Percentiles rank a stretch among this genome's conserved stretches.
These are phyloP conservation scores for Apiospora arundinis DNA, from an alignment of 2,329 filamentous ascomycete species.

Conservation along the genomic window DNA sequence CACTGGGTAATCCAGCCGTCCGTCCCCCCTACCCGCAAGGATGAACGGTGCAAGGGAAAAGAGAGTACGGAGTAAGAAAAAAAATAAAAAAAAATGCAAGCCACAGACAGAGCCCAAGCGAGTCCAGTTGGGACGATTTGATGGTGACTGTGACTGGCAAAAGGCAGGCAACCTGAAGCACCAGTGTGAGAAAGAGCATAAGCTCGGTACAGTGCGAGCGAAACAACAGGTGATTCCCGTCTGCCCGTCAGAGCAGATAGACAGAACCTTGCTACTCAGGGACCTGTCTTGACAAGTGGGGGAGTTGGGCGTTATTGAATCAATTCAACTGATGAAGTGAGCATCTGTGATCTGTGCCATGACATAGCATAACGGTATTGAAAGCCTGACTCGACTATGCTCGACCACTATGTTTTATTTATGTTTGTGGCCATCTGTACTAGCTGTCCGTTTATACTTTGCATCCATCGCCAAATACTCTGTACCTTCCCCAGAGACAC, in stretches of 20 bases:
- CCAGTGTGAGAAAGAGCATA: slow-evolving; percentile 14
- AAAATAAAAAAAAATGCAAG: background rate
- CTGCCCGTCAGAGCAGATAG: background rate
- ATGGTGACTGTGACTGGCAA: background rate
- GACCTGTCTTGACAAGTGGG: slow-evolving; percentile 14
- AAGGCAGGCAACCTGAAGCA: background rate
- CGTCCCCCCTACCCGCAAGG: slow-evolving; percentile 13
- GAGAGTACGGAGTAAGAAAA: background rate
- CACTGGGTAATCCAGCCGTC: background rate
- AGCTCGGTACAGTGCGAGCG: slow-evolving; percentile 14
- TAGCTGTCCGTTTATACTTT: background rate
- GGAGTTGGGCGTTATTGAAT: slow-evolving; percentile 6
- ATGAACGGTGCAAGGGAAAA: background rate
- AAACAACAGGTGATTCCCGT: background rate
- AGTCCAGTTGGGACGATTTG: slow-evolving; percentile 1
- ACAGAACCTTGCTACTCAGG: slow-evolving; percentile 11
- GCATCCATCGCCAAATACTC: background rate
- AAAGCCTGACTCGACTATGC: slow-evolving; percentile 16
- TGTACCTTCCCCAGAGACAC: background rate
- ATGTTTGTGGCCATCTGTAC: background rate
- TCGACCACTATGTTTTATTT: slow-evolving; percentile 12
- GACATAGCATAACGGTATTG: slow-evolving; percentile 1
- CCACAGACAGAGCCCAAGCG: slow-evolving; percentile 5
- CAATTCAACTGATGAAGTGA: background rate
- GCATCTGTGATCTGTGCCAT: background rate